phyloP scores from a whole-genome alignment of 129 eudicot species.

The Logfia minima region DNA sequence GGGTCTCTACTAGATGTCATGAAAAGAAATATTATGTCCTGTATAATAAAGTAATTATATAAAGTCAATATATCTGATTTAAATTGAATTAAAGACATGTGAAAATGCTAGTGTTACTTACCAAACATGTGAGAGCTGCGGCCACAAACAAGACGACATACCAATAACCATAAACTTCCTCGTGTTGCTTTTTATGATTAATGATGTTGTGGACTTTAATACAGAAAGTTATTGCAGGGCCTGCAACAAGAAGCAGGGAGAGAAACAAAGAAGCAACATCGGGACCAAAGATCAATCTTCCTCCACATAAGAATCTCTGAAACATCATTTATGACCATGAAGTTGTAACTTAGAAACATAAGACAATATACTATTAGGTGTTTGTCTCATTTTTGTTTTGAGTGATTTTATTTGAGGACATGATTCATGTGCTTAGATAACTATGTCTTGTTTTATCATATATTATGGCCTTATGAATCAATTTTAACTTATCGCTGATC shows the following conservation, averaged over 20 bases:
- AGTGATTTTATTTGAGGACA: neutral
- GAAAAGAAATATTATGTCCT: slow-evolving; percentile 78
- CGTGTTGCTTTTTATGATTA: slow-evolving; percentile 32
- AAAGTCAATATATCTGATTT: neutral
- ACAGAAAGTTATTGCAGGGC: slow-evolving; percentile 77
- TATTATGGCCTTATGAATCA: neutral
- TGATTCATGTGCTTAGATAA: neutral
- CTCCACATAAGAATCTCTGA: slow-evolving; percentile 86
- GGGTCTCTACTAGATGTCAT: slow-evolving; percentile 93
- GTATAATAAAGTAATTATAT: slow-evolving; percentile 21
- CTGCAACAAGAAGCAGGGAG: slow-evolving; percentile 58
- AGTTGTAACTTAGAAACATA: neutral
- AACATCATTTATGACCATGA: slow-evolving; percentile 19
- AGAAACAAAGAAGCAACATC: slow-evolving; percentile 68
- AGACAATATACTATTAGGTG: neutral
- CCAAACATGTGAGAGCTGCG: slow-evolving; percentile 58
- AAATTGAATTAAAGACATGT: neutral
- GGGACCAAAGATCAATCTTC: slow-evolving; percentile 95
- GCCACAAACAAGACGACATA: slow-evolving; percentile 61
- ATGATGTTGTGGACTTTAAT: slow-evolving; percentile 41
- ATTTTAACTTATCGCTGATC: neutral
- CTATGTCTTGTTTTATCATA: neutral
- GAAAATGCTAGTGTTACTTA: slow-evolving; percentile 30
- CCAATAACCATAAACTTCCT: slow-evolving; percentile 39
- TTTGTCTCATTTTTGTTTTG: neutral